Conservation (phyloP, 345 rosid genomes). For the Gossypium arboreum region DNA sequence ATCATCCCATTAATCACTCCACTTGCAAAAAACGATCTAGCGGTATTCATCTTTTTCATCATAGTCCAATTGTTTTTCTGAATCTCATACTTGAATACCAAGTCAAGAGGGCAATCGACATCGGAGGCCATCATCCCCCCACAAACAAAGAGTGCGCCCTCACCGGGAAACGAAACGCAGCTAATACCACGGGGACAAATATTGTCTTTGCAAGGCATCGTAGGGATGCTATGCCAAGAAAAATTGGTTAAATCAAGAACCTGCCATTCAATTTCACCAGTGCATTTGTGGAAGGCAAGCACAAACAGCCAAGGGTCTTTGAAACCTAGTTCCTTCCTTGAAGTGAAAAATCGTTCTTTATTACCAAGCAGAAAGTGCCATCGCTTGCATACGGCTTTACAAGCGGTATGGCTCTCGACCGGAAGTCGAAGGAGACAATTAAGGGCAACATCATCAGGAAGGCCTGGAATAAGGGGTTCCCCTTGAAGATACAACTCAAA, state of each 20-base stretch:
- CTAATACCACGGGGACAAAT: conserved; percentile 78
- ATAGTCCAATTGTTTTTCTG: conserved; percentile 79
- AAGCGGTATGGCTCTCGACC: conserved; percentile 55
- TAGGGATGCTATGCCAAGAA: conserved; percentile 76
- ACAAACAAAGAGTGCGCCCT: conserved; percentile 70
- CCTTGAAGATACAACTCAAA: conserved; percentile 45
- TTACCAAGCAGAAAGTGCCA: conserved; percentile 67
- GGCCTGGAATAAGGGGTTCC: conserved; percentile 76
- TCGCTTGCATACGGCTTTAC: conserved; percentile 70
- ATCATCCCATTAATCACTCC: conserved; percentile 70
- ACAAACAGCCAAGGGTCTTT: conserved; percentile 87
- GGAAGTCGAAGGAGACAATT: conserved; percentile 78
- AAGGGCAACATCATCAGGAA: conserved; percentile 82
- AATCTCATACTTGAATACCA: conserved; percentile 76
- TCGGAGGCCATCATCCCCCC: conserved; percentile 93
- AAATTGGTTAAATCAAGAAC: conserved; percentile 66
- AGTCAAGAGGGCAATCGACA: conserved; percentile 69
- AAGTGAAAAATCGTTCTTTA: conserved; percentile 65
- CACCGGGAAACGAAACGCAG: conserved; percentile 53
- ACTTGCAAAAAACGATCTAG: conserved; percentile 74
- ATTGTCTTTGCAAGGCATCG: conserved; percentile 80
- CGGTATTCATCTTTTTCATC: conserved; percentile 51
- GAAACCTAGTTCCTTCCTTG: conserved; percentile 62
- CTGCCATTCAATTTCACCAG: conserved; percentile 78
- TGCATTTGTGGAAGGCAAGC: conserved; percentile 65